phyloP scores from a whole-genome alignment of 2,329 filamentous ascomycete species.

The Emergomyces orientalis region DNA sequence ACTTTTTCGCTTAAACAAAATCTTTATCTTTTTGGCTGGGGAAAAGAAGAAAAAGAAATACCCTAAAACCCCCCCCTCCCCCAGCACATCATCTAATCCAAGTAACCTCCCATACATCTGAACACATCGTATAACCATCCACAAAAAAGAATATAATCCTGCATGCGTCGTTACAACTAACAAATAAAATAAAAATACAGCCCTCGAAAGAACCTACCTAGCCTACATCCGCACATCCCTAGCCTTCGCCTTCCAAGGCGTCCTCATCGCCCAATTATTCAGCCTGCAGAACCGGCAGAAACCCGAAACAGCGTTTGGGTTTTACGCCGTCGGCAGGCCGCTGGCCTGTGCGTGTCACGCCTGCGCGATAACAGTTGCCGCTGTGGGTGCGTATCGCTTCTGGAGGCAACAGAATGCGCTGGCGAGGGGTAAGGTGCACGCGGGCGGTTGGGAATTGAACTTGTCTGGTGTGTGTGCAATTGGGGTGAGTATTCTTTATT shows the following conservation, averaged over 20 bases:
- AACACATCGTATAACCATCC: background rate
- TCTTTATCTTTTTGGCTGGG: too few species aligned
- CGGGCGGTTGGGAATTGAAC: conserved; percentile 35
- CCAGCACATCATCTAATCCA: too few species aligned
- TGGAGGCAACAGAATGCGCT: conserved; percentile 49
- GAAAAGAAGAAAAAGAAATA: background rate
- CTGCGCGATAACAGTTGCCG: conserved; percentile 37
- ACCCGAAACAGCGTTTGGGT: conserved; percentile 43
- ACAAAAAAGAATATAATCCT: too few species aligned
- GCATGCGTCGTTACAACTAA: background rate
- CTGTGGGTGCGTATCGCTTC: conserved; percentile 45
- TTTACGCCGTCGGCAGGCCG: conserved; percentile 52
- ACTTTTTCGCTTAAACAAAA: too few species aligned
- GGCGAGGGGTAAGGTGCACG: conserved; percentile 30
- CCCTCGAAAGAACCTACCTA: conserved; percentile 65
- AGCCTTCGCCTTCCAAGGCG: conserved; percentile 57
- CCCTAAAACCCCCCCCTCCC: background rate
- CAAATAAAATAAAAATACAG: conserved; percentile 32
- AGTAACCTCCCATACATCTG: too few species aligned
- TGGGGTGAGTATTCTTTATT: conserved; percentile 8
- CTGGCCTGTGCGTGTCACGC: conserved; percentile 43
- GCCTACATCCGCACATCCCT: conserved; percentile 63
- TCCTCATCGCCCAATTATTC: conserved; percentile 59
- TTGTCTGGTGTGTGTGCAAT: conserved; percentile 7
- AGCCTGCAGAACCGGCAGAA: conserved; percentile 45